Percentiles rank a stretch among this genome's conserved stretches.
phyloP scores from a whole-genome alignment of 441 rosid species.

The Melastoma candidum region DNA sequence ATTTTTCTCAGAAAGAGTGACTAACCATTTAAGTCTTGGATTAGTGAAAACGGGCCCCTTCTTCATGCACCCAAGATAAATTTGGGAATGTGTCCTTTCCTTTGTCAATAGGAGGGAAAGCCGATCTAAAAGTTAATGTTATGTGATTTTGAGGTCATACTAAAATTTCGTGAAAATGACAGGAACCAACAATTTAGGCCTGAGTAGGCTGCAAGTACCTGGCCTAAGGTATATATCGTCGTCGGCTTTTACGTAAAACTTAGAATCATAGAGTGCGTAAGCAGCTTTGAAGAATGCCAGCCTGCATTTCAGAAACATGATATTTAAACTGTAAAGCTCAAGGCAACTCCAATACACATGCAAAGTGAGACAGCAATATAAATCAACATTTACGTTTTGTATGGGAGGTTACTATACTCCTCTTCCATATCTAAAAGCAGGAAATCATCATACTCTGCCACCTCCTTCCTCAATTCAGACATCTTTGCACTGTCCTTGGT shows the following conservation, averaged over 20 bases:
- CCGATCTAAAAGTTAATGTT: conserved; percentile 43
- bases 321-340: conserved; percentile 1
- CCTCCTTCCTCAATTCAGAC: conserved; percentile 57
- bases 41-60: conserved; percentile 83
- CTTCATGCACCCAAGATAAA: conserved; percentile 91
- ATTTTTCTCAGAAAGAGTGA: conserved; percentile 2
- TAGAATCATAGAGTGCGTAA: conserved; percentile 66
- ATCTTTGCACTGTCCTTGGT: conserved; percentile 47
- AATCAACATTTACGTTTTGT: conserved; percentile 77
- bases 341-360: background rate
- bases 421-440: conserved; percentile 77
- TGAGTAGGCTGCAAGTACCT: conserved; percentile 26
- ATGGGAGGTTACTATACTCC: conserved; percentile 94
- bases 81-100: conserved; percentile 70
- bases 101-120: conserved; percentile 71
- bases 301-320: conserved; percentile 26
- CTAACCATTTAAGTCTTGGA: conserved; percentile 79
- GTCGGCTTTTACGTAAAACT: conserved; percentile 90
- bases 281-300: conserved; percentile 89
- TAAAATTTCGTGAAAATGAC: too few species aligned
- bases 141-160: conserved; percentile 1
- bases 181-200: too few species aligned
- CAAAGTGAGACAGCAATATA: background rate
- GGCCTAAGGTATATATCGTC: conserved; percentile 91
- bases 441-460: conserved; percentile 76